Conservation (phyloP, 306 rosid genomes). For the Luffa aegyptiaca region DNA sequence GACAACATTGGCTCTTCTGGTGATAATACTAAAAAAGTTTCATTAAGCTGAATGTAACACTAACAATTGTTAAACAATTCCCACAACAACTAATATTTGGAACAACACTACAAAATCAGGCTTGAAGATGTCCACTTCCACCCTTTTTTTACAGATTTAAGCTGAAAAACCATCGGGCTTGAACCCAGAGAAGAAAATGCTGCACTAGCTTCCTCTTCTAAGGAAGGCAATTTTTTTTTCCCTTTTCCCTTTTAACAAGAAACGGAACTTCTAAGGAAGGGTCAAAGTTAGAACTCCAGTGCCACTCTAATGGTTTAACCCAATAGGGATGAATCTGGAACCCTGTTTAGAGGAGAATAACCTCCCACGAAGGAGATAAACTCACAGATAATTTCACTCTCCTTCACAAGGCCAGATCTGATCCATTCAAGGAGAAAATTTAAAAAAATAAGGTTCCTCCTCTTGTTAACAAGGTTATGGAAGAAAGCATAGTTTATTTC, state of each 20-base stretch:
- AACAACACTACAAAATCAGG: neutral
- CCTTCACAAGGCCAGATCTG: neutral
- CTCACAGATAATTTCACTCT: neutral
- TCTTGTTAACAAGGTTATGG: neutral
- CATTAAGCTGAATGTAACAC: neutral
- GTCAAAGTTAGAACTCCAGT: neutral
- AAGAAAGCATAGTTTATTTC: neutral
- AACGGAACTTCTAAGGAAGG: too few relatives aligned
- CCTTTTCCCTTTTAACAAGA: too few relatives aligned
- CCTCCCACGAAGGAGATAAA: neutral
- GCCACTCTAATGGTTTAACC: neutral
- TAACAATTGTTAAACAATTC: neutral
- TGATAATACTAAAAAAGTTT: neutral
- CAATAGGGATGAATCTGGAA: neutral
- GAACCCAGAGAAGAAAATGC: neutral
- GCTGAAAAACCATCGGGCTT: neutral
- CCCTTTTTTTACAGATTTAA: neutral
- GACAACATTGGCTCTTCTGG: neutral
- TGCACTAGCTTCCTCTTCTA: neutral
- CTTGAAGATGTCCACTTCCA: neutral
- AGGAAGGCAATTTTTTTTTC: neutral
- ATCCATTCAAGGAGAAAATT: neutral
- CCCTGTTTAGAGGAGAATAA: neutral
- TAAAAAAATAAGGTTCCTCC: neutral
- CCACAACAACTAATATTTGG: neutral